Evolutionary conservation across 768 basidiomycete species (phyloP), one percentile per base, ranked within the genome.

Genomic region (Hericium erinaceus): DNA sequence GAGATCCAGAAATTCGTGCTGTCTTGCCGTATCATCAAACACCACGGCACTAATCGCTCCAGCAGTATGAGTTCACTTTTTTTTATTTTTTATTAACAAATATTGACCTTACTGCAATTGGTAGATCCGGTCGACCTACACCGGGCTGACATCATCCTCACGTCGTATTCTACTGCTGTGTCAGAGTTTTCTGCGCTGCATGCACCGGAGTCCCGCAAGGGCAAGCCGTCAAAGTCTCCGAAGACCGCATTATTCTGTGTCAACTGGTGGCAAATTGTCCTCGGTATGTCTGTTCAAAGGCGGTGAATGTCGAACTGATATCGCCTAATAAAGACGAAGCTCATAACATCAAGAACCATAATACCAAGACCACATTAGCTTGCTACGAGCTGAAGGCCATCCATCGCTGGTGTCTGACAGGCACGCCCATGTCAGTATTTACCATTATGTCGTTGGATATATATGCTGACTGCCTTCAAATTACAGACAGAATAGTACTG

Each of bases 271-370:
- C 39, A 3, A 10, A 16, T 40, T 3, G 39, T 40, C 39, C 39
- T 40, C 16, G 39, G 39, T 16, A 40, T 40, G 39, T 40, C 10
- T 40, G 10, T 40, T 5, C 2, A 22, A 22, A 22, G 22, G 2
- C 22, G 22, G 22, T 22, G 22, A 22, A 22, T 22, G 22, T 22
- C 22, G 22, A 22, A 22, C 22, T 22, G 2, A 22, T 22, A 22
- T 1, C 22, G 22, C 22, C 22, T 2, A n/a, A n/a, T n/a, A 22
- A 53, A 92, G 92, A 95, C 66, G 92, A 95, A 65, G 93, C 93
- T 0, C 93, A 95, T 67, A 89, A 86, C 63, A 95, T 95, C 75
- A 95, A 94, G 77, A 91, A 92, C 65, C 76, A 80, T 52, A 84
- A 77, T 33, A 88, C 85, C 0, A 88, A 90, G 66, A 80, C 79